Conservation (phyloP, 179 eudicot species). For the Nepenthes alata region DNA sequence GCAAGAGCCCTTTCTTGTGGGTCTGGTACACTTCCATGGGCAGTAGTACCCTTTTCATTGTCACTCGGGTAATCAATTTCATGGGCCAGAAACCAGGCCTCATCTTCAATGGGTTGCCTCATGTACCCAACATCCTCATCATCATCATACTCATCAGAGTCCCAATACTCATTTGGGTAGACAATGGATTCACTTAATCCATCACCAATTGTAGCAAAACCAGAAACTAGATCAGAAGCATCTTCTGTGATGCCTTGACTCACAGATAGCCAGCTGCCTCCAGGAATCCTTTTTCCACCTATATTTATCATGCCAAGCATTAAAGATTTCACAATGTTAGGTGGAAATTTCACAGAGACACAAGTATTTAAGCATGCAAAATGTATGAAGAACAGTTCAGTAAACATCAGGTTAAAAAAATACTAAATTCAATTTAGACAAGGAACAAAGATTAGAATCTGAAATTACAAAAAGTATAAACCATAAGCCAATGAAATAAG, state of each 20-base stretch:
- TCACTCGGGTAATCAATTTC: constrained; percentile 99
- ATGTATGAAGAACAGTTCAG: no score
- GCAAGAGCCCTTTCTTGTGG: constrained; percentile 60
- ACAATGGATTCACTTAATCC: constrained; percentile 92
- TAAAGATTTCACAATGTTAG: not conserved
- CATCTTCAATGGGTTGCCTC: constrained; percentile 99
- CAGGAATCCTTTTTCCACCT: constrained; percentile 68
- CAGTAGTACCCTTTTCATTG: constrained; percentile 74
- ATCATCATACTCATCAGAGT: constrained; percentile 96
- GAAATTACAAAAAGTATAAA: no score
- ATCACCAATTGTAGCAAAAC: constrained; percentile 94
- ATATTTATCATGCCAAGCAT: constrained; percentile 2
- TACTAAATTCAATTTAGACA: no score
- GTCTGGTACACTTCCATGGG: constrained; percentile 64
- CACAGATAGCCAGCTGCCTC: constrained; percentile 94
- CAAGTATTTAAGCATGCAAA: no score
- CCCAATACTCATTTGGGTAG: constrained; percentile 94
- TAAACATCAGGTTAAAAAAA: no score
- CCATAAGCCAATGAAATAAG: no score
- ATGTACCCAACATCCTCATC: constrained; percentile 98
- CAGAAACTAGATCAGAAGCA: constrained; percentile 85
- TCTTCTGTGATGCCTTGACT: constrained; percentile 98
- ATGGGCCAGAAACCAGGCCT: constrained; percentile 97
- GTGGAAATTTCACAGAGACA: not conserved
- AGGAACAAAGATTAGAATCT: no score